Evolutionary conservation across 176 grass and related monocot genomes (phyloP).

Genomic region (Musa troglodytarum): DNA sequence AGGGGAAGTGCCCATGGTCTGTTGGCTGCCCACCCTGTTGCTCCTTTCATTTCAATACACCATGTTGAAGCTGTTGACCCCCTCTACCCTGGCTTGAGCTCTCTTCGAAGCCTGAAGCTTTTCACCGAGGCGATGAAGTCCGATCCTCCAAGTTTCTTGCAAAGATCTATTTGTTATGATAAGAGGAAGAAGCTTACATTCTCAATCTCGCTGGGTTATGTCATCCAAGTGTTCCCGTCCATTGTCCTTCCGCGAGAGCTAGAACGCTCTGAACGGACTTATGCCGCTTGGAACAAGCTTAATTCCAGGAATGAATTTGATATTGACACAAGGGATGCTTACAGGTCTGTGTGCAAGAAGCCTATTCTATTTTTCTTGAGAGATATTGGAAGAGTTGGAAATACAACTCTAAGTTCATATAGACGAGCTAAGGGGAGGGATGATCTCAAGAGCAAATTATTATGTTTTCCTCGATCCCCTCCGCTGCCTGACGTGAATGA

Average conservation of each 20-base stretch:
- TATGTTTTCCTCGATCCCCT: slow-evolving; percentile 69
- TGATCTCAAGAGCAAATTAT: slow-evolving; percentile 85
- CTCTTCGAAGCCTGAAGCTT: slow-evolving; percentile 76
- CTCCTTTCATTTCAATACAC: slow-evolving; percentile 87
- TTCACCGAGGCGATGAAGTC: slow-evolving; percentile 88
- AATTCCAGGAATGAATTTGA: slow-evolving; percentile 66
- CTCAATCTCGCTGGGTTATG: slow-evolving; percentile 73
- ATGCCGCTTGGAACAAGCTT: slow-evolving; percentile 65
- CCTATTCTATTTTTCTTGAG: slow-evolving; percentile 80
- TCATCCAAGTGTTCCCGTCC: slow-evolving; percentile 80
- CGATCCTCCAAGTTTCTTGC: slow-evolving; percentile 73
- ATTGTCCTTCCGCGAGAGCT: slow-evolving; percentile 68
- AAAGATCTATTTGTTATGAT: slow-evolving; percentile 75
- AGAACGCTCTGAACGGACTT: slow-evolving; percentile 72
- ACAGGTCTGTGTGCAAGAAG: slow-evolving; percentile 84
- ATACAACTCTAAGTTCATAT: slow-evolving; percentile 57
- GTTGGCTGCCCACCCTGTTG: slow-evolving; percentile 76
- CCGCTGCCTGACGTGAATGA: slow-evolving; percentile 63
- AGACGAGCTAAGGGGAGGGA: slow-evolving; percentile 43
- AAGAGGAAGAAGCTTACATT: slow-evolving; percentile 54
- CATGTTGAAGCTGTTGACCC: slow-evolving; percentile 84
- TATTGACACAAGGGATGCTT: slow-evolving; percentile 85
- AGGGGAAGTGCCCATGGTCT: slow-evolving; percentile 75
- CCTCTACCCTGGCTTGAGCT: slow-evolving; percentile 66
- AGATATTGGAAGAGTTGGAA: slow-evolving; percentile 64